Base-by-base conservation (phyloP, 306 rosid genomes). In the Citrullus amarus region DNA sequence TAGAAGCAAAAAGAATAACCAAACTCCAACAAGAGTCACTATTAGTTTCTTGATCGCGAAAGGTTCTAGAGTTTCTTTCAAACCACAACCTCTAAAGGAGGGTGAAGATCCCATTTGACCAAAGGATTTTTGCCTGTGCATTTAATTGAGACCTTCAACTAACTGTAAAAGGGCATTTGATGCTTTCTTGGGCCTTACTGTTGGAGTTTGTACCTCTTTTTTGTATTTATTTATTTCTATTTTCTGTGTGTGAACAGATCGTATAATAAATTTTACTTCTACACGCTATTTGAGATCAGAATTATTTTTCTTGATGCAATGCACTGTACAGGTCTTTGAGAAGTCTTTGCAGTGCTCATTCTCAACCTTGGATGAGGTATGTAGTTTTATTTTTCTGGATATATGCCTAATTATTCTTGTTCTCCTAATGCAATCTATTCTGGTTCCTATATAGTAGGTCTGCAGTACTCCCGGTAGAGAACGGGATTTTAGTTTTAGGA, bases 291-390 rank as follows among this genome's bases (percentile, higher is more conserved):
- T 28, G 44, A 48, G 13, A 73, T 73, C 38, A 8, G 39, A 73
- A 22, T 48, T 36, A 13, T 55, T 58, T 77, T 58, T 77, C 28
- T 58, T 60, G 39, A 25, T 75, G 63, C 73, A 73, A 25, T 75
- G 63, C 73, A 73, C 32, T 66, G 44, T 68, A 69, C 92, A 92
- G 97, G 93, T 92, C 44, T 92, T 89, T 86, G 95, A 80, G 85
- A 89, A 87, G 83, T 89, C 97, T 73, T 46, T 87, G 78, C 93
- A 38, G 59, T 91, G 93, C 80, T 80, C 92, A 75, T 90, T 89
- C 77, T 80, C 97, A 70, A 88, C 92, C 72, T 75, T 88, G 54
- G 93, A 91, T 61, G 96, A 95, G 96, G 98, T 93, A 85, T n/a
- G 38, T 13, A 17, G 54, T 58, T 25, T 70, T 30, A 73, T 73